Conservation (phyloP, 495 filamentous ascomycete genomes). For the Saxophila tyrrhenica region DNA sequence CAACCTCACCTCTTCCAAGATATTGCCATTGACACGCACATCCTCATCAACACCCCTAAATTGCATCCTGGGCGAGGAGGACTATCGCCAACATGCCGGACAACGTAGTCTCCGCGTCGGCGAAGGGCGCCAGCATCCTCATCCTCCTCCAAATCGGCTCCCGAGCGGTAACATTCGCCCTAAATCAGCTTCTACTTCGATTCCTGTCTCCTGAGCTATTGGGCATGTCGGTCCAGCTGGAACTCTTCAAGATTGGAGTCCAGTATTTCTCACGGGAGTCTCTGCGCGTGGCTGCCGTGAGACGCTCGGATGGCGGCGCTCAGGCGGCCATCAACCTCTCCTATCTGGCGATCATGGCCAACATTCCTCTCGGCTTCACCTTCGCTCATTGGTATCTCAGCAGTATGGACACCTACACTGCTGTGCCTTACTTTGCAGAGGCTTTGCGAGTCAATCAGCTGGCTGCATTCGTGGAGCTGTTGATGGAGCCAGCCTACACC, state of each 20-base stretch:
- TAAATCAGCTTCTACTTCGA: slow-evolving; percentile 82
- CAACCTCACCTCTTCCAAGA: background rate
- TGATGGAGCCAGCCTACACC: slow-evolving; percentile 75
- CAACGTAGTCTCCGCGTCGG: slow-evolving; percentile 39
- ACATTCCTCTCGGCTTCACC: slow-evolving; percentile 47
- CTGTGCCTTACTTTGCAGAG: slow-evolving; percentile 51
- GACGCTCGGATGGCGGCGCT: slow-evolving; percentile 43
- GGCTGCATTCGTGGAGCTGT: slow-evolving; percentile 68
- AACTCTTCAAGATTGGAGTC: slow-evolving; percentile 77
- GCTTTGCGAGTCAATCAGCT: slow-evolving; percentile 60
- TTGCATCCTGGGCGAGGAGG: background rate
- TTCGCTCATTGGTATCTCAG: slow-evolving; percentile 56
- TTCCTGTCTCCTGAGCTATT: slow-evolving; percentile 73
- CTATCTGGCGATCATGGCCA: slow-evolving; percentile 62
- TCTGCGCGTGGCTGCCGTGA: slow-evolving; percentile 72
- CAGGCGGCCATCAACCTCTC: slow-evolving; percentile 79
- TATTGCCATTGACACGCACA: too few relatives aligned
- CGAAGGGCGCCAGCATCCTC: slow-evolving; percentile 66
- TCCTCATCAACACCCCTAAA: background rate
- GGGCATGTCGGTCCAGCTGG: slow-evolving; percentile 76
- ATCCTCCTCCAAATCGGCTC: slow-evolving; percentile 78
- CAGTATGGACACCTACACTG: slow-evolving; percentile 35
- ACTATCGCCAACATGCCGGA: slow-evolving; percentile 6
- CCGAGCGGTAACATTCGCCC: slow-evolving; percentile 72
- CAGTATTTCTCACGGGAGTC: slow-evolving; percentile 88